A percentile compares a stretch with the other conserved stretches of the same genome.
Evolutionary conservation across 2,329 filamentous ascomycete species (phyloP).

Genomic region (Bipolaris victoriae): DNA sequence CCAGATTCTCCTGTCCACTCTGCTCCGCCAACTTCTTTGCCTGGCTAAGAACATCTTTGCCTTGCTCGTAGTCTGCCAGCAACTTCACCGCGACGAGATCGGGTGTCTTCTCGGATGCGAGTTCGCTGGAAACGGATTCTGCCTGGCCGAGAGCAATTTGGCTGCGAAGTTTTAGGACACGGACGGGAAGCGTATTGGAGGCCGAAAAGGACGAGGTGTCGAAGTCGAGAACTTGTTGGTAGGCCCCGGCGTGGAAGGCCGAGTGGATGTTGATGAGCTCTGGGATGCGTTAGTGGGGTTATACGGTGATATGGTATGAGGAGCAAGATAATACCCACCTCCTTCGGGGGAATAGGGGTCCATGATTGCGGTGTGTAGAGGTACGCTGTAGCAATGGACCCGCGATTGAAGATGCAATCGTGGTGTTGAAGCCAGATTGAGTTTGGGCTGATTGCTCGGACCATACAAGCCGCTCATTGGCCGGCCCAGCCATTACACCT

Average conservation of each 20-base stretch:
- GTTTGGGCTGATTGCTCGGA: constrained; percentile 40
- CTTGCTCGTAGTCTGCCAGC: constrained; percentile 68
- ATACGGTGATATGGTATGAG: neutral
- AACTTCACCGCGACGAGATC: constrained; percentile 79
- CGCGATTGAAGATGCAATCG: constrained; percentile 15
- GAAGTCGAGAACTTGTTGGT: constrained; percentile 83
- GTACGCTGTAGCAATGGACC: constrained; percentile 11
- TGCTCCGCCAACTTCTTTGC: constrained; percentile 74
- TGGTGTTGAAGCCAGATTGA: constrained; percentile 41
- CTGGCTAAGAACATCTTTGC: constrained; percentile 55
- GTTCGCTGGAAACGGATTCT: constrained; percentile 71
- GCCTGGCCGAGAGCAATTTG: constrained; percentile 82
- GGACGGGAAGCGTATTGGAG: constrained; percentile 77
- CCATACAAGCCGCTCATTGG: constrained; percentile 34
- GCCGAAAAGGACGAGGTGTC: constrained; percentile 78
- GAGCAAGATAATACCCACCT: constrained; percentile 58
- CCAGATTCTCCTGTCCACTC: constrained; percentile 70
- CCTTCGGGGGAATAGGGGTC: constrained; percentile 70
- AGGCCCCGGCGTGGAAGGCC: constrained; percentile 78
- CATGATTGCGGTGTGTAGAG: constrained; percentile 24
- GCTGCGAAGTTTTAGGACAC: constrained; percentile 79
- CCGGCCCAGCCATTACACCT: neutral
- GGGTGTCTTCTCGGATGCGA: constrained; percentile 67
- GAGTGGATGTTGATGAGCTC: constrained; percentile 72
- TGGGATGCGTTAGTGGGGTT: constrained; percentile 39